Base-by-base conservation (phyloP, 169 alveolate species). In the Blepharisma undulans region DNA sequence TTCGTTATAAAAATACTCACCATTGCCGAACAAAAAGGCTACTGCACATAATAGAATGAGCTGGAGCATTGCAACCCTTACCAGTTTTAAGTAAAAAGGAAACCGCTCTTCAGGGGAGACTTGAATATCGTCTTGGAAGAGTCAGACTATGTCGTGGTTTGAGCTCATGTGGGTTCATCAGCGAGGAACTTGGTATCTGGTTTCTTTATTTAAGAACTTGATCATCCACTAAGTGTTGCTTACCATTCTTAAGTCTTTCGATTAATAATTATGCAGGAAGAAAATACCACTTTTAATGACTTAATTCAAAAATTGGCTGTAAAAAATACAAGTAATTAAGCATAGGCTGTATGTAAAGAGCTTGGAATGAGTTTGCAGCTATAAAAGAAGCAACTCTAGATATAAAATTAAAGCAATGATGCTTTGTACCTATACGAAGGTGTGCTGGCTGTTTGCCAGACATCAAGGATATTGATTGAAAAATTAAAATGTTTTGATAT, bases 391-490 rank as follows among this genome's bases (percentile, higher is more conserved):
- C 94, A 14, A 90, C 98, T 6, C 86, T 96, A 79, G 96, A 93
- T 22, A 92, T n/a, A 98, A 98, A 30, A 98, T 98, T 0, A 97
- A 97, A 90, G 97, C 98, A 29, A 95, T 97, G 98, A 93, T 96
- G 21, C 77, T 95, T 14, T 94, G 92, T 84, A 96, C 92, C 72
- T 90, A 87, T 66, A 90, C 92, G 60, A 91, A 89, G 74, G 82
- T 10, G 81, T 92, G 22, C 93, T 95, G 81, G 92, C 93, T 34
- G 98, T 97, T 2, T 97, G 96, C 93, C 96, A 12, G 98, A 97
- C 21, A 87, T 95, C 72, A 96, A 94, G 90, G 96, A 95, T 89
- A 86, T 95, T 59, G 66, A 91, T 14, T 94, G 96, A 90, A 96
- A 93, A 92, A 91, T 92, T 14, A 85, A 94, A 0, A 95, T 93